Evolutionary conservation across 2,329 filamentous ascomycete species (phyloP), one percentile per base, ranked within the genome.

Genomic region (Juglanconis juglandina): DNA sequence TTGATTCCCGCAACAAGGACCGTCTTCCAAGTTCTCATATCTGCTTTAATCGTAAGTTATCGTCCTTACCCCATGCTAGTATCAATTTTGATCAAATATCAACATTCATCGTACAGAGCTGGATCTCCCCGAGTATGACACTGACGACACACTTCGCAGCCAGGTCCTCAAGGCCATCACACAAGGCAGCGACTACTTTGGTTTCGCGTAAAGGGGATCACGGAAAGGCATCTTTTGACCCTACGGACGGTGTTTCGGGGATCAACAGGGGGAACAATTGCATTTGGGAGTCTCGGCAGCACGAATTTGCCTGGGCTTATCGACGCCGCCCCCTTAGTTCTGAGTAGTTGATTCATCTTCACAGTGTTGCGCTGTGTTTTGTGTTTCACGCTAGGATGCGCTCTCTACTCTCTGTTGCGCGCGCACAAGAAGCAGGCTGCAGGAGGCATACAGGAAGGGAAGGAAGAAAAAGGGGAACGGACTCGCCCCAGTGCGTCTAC

Each of bases 91-190:
- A 34, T 30, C 8, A 46, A 33, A 56, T 51, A 44, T 60, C 62
- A 48, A 64, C 56, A 34, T 13, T 46, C 8, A 32, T 32, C 42
- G 50, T 56, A 62, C 74, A 96, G 92, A 99, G 80, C 91, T 99
- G 72, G 95, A 99, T 79, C 86, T 99, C 67, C 95, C 95, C 47
- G 95, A 99, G 78, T 99, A 99, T 72, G 95, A 98, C 71, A 96
- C 87, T 73, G 99, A 99, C 76, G 95, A 99, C 70, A 82, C 85
- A 67, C 85, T 99, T 63, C 88, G 95, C 64, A 87, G 90, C 69
- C 92, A 95, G 72, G 78, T 99, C 62, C 88, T 96, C 75, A 98
- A 93, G 67, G 95, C 95, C 64, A 97, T 99, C 75, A 99, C 95
- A n/a, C 89, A 93, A 66, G 95, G 95, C 68, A 95, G 92, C 78